These are phyloP conservation scores for Chlorella sp. DNA, from an alignment of 139 green algal genomes.

Conservation along the genomic window DNA sequence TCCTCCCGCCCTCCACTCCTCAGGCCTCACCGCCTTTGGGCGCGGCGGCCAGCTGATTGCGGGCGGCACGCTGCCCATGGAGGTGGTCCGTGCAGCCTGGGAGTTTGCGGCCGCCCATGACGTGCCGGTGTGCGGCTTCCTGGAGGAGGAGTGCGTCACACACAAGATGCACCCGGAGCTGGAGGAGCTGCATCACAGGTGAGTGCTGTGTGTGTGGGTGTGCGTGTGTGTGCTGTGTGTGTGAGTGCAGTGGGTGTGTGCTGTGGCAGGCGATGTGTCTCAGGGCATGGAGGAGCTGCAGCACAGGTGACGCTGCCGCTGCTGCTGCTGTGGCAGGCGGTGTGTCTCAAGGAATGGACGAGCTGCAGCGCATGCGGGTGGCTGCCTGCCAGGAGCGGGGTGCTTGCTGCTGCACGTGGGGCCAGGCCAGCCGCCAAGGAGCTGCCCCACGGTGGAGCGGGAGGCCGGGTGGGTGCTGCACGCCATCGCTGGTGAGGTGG, in stretches of 20 bases:
- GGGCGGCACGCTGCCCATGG: constrained; percentile 42
- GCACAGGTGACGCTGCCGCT: constrained; percentile 29
- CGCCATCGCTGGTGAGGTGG: too few species aligned
- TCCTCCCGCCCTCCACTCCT: not conserved
- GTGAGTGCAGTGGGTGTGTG: too few species aligned
- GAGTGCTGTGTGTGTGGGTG: not conserved
- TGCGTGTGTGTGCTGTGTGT: too few species aligned
- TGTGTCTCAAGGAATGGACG: too few species aligned
- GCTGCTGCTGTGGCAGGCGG: too few species aligned
- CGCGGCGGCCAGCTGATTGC: constrained; percentile 48
- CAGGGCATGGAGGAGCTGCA: constrained; percentile 68
- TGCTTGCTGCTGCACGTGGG: too few species aligned
- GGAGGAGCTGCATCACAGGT: constrained; percentile 61
- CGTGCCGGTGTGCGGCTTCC: constrained; percentile 75
- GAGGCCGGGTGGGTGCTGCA: too few species aligned
- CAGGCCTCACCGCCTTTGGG: constrained; percentile 69
- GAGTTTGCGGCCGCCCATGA: constrained; percentile 39
- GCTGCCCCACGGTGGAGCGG: too few species aligned
- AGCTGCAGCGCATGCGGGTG: too few species aligned
- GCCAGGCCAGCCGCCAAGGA: too few species aligned
- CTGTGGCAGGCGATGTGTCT: constrained; percentile 68
- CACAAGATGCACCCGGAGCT: constrained; percentile 71
- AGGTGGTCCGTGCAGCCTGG: constrained; percentile 71
- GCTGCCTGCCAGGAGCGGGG: too few species aligned
- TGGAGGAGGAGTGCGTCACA: constrained; percentile 88